Conservation (phyloP, 179 eudicot species). For the Pouteria campechiana region DNA sequence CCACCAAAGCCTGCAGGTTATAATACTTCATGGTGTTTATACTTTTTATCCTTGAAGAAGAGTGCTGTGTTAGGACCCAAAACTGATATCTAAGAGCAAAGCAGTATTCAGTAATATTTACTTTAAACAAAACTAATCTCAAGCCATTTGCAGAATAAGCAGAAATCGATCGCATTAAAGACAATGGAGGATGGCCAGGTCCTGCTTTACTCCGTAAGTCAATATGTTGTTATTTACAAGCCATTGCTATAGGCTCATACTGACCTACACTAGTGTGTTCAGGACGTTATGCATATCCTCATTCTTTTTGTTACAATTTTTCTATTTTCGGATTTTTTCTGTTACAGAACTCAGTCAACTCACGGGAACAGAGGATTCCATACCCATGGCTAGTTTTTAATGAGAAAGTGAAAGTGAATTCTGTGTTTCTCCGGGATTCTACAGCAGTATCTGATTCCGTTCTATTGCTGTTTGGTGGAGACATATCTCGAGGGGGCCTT, state of each 20-base stretch:
- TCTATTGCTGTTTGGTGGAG: constrained; percentile 59
- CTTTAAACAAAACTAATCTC: too few species aligned
- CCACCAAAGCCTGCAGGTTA: too few species aligned
- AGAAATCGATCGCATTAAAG: constrained; percentile 64
- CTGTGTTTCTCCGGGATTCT: constrained; percentile 63
- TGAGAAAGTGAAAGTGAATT: constrained; percentile 66
- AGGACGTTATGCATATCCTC: too few species aligned
- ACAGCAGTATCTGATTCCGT: constrained; percentile 65
- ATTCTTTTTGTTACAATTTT: neutral
- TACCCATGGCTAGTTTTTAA: constrained; percentile 73
- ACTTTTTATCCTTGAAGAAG: too few species aligned
- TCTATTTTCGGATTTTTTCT: neutral
- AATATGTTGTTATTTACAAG: too few species aligned
- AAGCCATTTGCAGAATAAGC: constrained; percentile 47
- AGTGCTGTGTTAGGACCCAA: too few species aligned
- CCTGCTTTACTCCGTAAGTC: constrained; percentile 50
- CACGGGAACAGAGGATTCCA: constrained; percentile 46
- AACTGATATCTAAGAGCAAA: too few species aligned
- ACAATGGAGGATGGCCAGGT: constrained; percentile 86
- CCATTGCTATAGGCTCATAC: too few species aligned
- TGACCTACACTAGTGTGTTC: too few species aligned
- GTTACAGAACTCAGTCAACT: constrained; percentile 54
- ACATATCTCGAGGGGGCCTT: constrained; percentile 35
- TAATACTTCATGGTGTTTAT: too few species aligned
- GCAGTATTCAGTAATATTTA: too few species aligned